A percentile compares a stretch with the other conserved stretches of the same genome.
phyloP scores from a whole-genome alignment of 257 asterid species.

The Solanum dulcamara region DNA sequence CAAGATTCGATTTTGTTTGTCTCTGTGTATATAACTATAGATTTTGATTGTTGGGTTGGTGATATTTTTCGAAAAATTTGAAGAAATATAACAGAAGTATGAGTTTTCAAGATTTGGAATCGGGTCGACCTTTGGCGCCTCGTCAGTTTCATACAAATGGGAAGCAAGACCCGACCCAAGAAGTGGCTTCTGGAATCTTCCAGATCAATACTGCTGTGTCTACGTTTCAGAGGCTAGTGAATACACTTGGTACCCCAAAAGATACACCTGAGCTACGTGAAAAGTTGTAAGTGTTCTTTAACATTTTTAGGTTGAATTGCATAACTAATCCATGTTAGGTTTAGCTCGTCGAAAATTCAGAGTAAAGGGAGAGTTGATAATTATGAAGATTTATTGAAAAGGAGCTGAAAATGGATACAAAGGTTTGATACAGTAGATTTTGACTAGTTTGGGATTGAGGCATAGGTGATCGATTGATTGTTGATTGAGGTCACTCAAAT shows the following conservation, averaged over 20 bases:
- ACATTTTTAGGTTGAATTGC: background rate
- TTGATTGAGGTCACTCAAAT: background rate
- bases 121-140: constrained; percentile 16
- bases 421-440: background rate
- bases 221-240: constrained; percentile 29
- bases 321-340: background rate
- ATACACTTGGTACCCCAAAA: constrained; percentile 29
- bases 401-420: background rate
- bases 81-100: background rate
- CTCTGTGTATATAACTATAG: background rate
- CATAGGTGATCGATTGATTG: background rate
- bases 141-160: background rate
- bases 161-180: constrained; percentile 25
- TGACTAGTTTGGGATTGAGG: background rate
- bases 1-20: background rate
- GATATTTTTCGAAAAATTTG: background rate
- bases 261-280: constrained; percentile 38
- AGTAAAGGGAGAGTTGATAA: background rate
- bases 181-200: constrained; percentile 31
- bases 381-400: background rate
- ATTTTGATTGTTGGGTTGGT: background rate
- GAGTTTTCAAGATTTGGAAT: constrained; percentile 47
- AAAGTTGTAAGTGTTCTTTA: constrained; percentile 25
- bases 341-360: background rate
- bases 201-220: constrained; percentile 37